phyloP scores from a whole-genome alignment of 73 alveolate genomes.

The Paramecium sonneborni region DNA sequence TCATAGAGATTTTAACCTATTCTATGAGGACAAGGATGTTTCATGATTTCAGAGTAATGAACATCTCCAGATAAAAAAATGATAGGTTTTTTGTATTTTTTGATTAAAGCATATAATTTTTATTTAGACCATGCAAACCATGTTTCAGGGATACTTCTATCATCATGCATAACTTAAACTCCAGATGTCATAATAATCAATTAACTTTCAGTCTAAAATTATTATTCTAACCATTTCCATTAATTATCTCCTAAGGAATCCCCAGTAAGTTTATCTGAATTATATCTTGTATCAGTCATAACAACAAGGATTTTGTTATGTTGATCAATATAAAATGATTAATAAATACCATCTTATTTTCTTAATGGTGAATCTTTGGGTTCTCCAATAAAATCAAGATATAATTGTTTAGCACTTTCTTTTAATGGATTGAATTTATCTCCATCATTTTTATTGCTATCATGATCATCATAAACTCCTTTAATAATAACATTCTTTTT shows the following conservation, averaged over 20 bases:
- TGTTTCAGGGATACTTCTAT: constrained; percentile 67
- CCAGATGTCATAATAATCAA: constrained; percentile 72
- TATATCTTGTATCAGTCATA: constrained; percentile 74
- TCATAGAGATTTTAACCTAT: constrained; percentile 69
- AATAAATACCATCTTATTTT: constrained; percentile 67
- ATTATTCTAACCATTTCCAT: constrained; percentile 76
- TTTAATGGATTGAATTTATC: constrained; percentile 64
- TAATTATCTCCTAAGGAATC: constrained; percentile 71
- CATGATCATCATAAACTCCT: constrained; percentile 88
- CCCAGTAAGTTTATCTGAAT: constrained; percentile 16
- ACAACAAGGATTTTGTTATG: constrained; percentile 62
- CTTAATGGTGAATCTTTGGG: constrained; percentile 68
- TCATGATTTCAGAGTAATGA: constrained; percentile 73
- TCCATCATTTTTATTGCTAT: constrained; percentile 73
- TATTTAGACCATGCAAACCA: constrained; percentile 59
- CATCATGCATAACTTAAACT: constrained; percentile 71
- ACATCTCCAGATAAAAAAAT: constrained; percentile 81
- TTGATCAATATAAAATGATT: constrained; percentile 59
- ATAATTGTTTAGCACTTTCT: constrained; percentile 58
- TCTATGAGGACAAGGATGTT: constrained; percentile 57
- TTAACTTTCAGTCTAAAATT: constrained; percentile 44
- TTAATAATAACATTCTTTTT: constrained; percentile 15
- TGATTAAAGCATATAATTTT: constrained; percentile 59
- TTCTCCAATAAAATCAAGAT: constrained; percentile 73
- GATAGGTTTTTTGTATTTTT: constrained; percentile 62